A percentile compares a stretch with the other conserved stretches of the same genome.
Conservation (phyloP, 306 rosid genomes). For the Cicer chorassanicum region DNA sequence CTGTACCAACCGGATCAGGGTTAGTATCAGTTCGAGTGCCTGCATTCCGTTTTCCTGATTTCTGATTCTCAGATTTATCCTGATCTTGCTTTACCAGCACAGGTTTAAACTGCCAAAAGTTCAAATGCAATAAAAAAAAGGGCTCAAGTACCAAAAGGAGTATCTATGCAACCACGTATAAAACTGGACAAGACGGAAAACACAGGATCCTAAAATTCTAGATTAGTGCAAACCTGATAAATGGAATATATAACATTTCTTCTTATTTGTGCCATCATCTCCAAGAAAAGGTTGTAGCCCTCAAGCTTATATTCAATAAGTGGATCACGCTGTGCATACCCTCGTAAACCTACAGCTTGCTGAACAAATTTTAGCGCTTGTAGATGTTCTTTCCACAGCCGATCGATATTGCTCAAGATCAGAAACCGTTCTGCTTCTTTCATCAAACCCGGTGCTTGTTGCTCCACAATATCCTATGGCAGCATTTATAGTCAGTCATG, state of each 20-base stretch:
- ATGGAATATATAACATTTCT: slow-evolving; percentile 96
- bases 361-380: slow-evolving; percentile 94
- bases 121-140: background rate
- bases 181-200: background rate
- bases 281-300: slow-evolving; percentile 97
- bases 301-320: slow-evolving; percentile 96
- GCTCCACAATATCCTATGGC: slow-evolving; percentile 71
- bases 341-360: slow-evolving; percentile 94
- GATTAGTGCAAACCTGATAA: slow-evolving; percentile 70
- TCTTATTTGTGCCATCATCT: slow-evolving; percentile 98
- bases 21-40: slow-evolving; percentile 50
- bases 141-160: background rate
- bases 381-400: slow-evolving; percentile 94
- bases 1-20: slow-evolving; percentile 59
- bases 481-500: slow-evolving; percentile 29
- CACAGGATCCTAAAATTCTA: background rate
- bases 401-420: slow-evolving; percentile 85
- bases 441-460: slow-evolving; percentile 85
- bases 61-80: slow-evolving; percentile 52
- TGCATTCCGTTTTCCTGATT: slow-evolving; percentile 55
- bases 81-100: slow-evolving; percentile 78
- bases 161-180: background rate
- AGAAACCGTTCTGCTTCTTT: slow-evolving; percentile 96
- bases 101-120: slow-evolving; percentile 78
- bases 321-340: slow-evolving; percentile 95